Conservation (phyloP, 2,329 filamentous ascomycete genomes). For the Cladosporium sp. region DNA sequence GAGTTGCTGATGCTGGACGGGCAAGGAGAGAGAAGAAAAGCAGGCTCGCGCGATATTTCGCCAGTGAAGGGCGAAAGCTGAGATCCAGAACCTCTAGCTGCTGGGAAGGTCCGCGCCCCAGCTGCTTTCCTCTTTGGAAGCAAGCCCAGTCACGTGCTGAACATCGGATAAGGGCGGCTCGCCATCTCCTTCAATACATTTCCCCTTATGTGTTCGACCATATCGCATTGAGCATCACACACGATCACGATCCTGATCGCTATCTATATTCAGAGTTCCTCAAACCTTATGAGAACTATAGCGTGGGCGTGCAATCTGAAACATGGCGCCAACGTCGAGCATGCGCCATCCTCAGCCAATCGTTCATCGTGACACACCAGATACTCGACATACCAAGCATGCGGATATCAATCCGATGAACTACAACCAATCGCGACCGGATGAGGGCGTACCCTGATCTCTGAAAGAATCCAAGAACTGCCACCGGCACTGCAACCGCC, state of each 20-base stretch:
- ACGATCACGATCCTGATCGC: neutral
- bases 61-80: conserved; percentile 1
- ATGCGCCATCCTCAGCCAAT: neutral
- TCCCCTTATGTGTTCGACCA: neutral
- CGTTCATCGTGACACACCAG: neutral
- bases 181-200: neutral
- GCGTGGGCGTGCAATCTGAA: neutral
- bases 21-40: neutral
- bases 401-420: neutral
- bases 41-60: conserved; percentile 3
- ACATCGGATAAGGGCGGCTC: neutral
- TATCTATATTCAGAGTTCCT: neutral
- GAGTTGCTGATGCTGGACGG: neutral
- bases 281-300: neutral
- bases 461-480: neutral
- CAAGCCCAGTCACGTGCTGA: neutral
- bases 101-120: neutral
- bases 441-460: neutral
- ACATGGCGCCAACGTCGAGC: conserved; percentile 3
- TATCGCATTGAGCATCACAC: neutral
- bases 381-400: neutral
- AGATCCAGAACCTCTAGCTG: conserved; percentile 1
- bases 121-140: neutral
- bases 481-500: conserved; percentile 2
- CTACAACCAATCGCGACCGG: neutral